Conservation (phyloP, 2,329 filamentous ascomycete species). For the Diaporthe eres region DNA sequence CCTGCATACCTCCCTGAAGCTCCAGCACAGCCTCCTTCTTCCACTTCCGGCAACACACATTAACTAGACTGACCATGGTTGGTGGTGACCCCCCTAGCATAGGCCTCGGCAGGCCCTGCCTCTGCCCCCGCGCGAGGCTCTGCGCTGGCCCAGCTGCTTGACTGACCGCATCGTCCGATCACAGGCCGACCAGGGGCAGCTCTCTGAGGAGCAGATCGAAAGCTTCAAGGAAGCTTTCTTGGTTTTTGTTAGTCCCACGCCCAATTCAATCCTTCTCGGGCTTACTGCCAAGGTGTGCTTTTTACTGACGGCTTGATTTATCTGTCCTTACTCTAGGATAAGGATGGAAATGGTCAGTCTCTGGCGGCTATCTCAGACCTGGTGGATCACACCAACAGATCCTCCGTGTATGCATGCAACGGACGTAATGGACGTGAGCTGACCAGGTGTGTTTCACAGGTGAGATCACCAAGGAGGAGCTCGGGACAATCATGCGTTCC, state of each 20-base stretch:
- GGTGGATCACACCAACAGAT: background rate
- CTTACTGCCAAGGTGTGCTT: background rate
- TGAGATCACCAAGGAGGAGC: slow-evolving; percentile 74
- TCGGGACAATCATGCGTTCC: slow-evolving; percentile 74
- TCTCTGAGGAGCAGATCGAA: slow-evolving; percentile 33
- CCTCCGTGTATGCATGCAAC: background rate
- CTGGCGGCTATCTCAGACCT: slow-evolving; percentile 11
- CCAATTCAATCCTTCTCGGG: background rate
- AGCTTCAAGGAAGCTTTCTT: slow-evolving; percentile 33
- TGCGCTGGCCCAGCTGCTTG: slow-evolving; percentile 7
- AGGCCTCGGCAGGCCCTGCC: background rate
- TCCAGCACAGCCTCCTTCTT: slow-evolving; percentile 32
- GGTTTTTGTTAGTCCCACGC: slow-evolving; percentile 29
- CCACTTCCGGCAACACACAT: slow-evolving; percentile 18
- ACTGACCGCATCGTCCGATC: slow-evolving; percentile 28
- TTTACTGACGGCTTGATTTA: slow-evolving; percentile 3
- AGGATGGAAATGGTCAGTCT: slow-evolving; percentile 38
- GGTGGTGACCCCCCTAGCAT: slow-evolving; percentile 7
- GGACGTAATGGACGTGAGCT: background rate
- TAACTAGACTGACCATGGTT: slow-evolving; percentile 14
- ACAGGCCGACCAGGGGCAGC: slow-evolving; percentile 27
- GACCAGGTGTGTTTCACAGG: slow-evolving; percentile 55
- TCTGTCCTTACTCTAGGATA: slow-evolving; percentile 31
- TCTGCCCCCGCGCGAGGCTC: slow-evolving; percentile 1
- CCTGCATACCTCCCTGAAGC: slow-evolving; percentile 30